phyloP scores from a whole-genome alignment of 164 flowering plant genomes.

The Magnolia sinica region DNA sequence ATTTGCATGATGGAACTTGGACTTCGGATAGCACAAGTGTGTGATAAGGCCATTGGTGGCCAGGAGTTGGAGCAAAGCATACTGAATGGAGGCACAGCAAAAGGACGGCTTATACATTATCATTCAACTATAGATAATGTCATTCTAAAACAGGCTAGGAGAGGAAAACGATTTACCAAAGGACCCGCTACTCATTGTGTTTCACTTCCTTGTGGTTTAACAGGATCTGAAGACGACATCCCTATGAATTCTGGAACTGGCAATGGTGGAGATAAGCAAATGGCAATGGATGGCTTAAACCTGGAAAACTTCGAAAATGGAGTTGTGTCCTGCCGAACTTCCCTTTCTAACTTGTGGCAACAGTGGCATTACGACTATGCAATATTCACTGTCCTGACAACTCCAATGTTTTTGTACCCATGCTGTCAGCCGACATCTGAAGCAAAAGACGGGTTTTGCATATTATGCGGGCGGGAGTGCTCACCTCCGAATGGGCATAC shows the following conservation, averaged over 20 bases:
- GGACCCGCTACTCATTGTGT: not conserved
- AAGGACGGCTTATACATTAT: slow-evolving; percentile 90
- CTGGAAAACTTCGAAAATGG: slow-evolving; percentile 11
- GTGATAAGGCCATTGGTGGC: slow-evolving; percentile 72
- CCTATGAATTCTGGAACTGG: not conserved
- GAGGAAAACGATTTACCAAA: slow-evolving; percentile 25
- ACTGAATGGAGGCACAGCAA: slow-evolving; percentile 65
- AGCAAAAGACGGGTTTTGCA: slow-evolving; percentile 12
- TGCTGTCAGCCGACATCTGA: slow-evolving; percentile 7
- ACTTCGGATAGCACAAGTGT: slow-evolving; percentile 59
- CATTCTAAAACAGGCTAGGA: slow-evolving; percentile 31
- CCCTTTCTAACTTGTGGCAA: slow-evolving; percentile 65
- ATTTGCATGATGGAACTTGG: slow-evolving; percentile 78
- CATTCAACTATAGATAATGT: slow-evolving; percentile 57
- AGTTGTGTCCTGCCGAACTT: slow-evolving; percentile 17
- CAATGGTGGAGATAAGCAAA: not conserved
- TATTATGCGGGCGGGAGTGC: slow-evolving; percentile 25
- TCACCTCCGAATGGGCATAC: slow-evolving; percentile 53
- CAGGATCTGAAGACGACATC: slow-evolving; percentile 2
- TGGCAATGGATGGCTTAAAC: slow-evolving; percentile 4
- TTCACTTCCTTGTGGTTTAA: slow-evolving; percentile 1
- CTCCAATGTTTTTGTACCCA: slow-evolving; percentile 59
- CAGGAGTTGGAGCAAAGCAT: slow-evolving; percentile 68
- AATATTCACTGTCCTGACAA: slow-evolving; percentile 75
- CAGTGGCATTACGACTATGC: slow-evolving; percentile 99